Base-by-base conservation (phyloP, 352 stramenopile species). In the Thraustochytrium sp. region DNA sequence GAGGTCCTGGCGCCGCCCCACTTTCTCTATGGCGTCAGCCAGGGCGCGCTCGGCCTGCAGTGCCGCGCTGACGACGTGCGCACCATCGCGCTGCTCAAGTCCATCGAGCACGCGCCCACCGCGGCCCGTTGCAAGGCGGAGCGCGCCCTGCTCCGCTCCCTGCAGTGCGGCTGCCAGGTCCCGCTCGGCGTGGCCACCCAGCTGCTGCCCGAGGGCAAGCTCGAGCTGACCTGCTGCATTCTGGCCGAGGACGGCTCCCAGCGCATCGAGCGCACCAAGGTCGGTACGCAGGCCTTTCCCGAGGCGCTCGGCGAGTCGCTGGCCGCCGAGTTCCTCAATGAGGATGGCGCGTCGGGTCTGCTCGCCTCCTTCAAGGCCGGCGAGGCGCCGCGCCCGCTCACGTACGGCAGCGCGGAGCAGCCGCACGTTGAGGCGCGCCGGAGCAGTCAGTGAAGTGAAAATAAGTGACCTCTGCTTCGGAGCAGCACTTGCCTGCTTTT, bases 161-260 rank as follows among this genome's bases (percentile, higher is more conserved):
- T 95, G 9, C 90, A 95, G 87, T 91, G 92, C 34, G 92, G 92
- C 72, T 96, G 92, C 77, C 92, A 95, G 88, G 89, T 94, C 26
- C 77, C 83, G 13, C 44, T 86, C 21, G 83, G 48, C 5, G 83
- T 86, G 40, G n/a, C 55, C 9, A 84, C 18, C 61, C 63, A 75
- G 36, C 21, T 84, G 13, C 37, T 54, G 9, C 31, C n/a, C 29
- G 44, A 72, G 9, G 65, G 37, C 46, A 8, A 53, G 51, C 68
- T 80, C 16, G 53, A 61, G 26, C 68, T 80, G 13, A n/a, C 31
- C 44, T 80, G 68, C 53, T 75, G 23, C 18, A 64, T 80, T 40
- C 68, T 80, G 18, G 13, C 63, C 8, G 51, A 65, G 26, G 68
- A 80, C 34, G 68, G 68, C 11, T 80, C 68, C 13, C 13, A 61